Base-by-base conservation (phyloP, 2,329 filamentous ascomycete species). In the Thielaviopsis ethacetica region DNA sequence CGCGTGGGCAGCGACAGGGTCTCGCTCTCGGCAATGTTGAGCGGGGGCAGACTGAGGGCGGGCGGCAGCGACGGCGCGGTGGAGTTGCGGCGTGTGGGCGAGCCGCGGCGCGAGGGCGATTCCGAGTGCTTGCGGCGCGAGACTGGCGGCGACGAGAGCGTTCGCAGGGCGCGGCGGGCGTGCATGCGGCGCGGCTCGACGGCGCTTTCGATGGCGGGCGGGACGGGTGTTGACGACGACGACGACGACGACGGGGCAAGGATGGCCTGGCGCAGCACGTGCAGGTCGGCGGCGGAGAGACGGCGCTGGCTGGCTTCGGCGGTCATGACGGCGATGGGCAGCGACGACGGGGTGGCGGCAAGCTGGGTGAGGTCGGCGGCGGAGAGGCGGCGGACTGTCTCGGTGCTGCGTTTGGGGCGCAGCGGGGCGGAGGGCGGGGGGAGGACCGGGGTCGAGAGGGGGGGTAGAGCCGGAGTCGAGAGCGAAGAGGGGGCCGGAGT, bases 321-420 rank as follows among this genome's bases (percentile, higher is more conserved):
- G 2, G 68, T 64, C 62, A 71, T 67, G 15, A 34, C 50, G 68
- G 68, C 2, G 63, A 83, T 68, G 13, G 81, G 81, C 1, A 84
- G 69, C 0, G 80, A 83, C 27, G 81, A 78, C 5, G 79, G 79
- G 1, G 77, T 74, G 27, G 74, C 75, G 15, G 78, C 76, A 61
- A 84, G 68, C 61, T 80, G 76, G 57, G 80, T 76, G 66, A 84
- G 81, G 64, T 82, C 78, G 44, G 73, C 76, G 7, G 77, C 77
- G 0, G 80, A 81, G 26, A 84, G 71, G 44, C 78, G 75, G 58
- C 77, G 74, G 53, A 81, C 69, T 54, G 70, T 74, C 61, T 75
- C 76, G 50, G 70, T 67, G 62, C 69, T 72, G 34, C 55, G 24
- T 24, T 6, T 15, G 55, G 27, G 27, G 55, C 5, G 30, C 10